Evolutionary conservation across 2,329 filamentous ascomycete genomes (phyloP), one percentile per base, ranked within the genome.

Genomic region (Colletotrichum shisoi): DNA sequence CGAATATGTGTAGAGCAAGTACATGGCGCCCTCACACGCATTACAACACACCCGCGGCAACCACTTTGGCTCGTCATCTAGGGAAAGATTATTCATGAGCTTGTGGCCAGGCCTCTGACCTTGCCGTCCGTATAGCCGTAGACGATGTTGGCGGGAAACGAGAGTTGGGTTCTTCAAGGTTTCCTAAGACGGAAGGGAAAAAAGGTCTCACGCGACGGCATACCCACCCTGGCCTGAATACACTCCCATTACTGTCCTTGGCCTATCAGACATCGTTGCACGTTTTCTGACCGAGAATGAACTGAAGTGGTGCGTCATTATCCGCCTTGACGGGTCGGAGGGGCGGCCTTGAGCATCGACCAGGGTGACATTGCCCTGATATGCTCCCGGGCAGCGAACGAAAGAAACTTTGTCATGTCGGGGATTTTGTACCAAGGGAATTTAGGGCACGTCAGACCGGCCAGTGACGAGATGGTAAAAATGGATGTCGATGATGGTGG

Each of bases 231-330:
- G 24, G 9, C 24, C 42, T 27, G 40, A 12, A 12, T 24, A 34
- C 40, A 46, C 42, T 34, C 15, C 17, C 54, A 45, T 40, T n/a
- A 21, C 40, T 12, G 6, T 27, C 15, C 52, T 37, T 11, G 17
- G 24, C 54, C 34, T 54, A 19, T 49, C 61, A 44, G 19, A 34
- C 13, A n/a, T 34, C 15, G 24, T n/a, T 17, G 44, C 39, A 57
- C 31, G n/a, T 63, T 53, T 11, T 53, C 59, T 58, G 46, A 57
- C 63, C 60, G 46, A 53, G 46, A 53, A 48, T 24, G 15, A 51
- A 51, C 13, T n/a, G 9, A 7, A 48, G 37, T 39, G 37, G 42
- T 34, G 49, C 34, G 31, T n/a, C 17, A 17, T 7, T 31, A 56
- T 42, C 62, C 57, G 49, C 51, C 57, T 39, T 27, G 34, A 19